A percentile compares a stretch with the other conserved stretches of the same genome.
Evolutionary conservation across 768 basidiomycete species (phyloP).

Genomic region (Podaxis rugospora): DNA sequence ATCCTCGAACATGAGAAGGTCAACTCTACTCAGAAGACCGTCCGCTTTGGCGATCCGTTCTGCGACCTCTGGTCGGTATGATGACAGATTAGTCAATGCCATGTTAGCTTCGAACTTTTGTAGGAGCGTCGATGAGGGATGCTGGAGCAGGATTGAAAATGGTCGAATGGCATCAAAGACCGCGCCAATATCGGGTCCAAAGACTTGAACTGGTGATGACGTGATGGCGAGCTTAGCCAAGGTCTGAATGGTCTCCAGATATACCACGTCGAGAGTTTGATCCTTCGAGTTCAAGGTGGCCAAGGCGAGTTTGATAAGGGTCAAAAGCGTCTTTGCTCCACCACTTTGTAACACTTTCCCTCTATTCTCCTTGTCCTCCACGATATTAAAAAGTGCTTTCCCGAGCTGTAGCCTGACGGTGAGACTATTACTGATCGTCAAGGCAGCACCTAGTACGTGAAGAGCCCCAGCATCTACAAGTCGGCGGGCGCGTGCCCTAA

Average conservation of each 20-base stretch:
- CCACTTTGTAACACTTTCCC: conserved; percentile 75
- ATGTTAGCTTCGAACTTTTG: conserved; percentile 92
- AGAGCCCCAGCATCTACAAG: conserved; percentile 62
- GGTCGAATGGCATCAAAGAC: conserved; percentile 84
- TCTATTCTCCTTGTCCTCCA: conserved; percentile 75
- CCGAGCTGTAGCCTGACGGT: conserved; percentile 57
- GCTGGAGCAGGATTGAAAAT: conserved; percentile 66
- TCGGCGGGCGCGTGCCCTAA: conserved; percentile 53
- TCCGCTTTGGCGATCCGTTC: conserved; percentile 60
- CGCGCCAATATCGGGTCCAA: conserved; percentile 77
- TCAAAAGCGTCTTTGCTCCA: conserved; percentile 62
- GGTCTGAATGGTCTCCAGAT: conserved; percentile 69
- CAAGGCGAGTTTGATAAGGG: conserved; percentile 48
- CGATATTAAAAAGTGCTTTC: conserved; percentile 61
- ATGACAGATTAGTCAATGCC: conserved; percentile 94
- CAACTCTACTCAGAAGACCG: conserved; percentile 60
- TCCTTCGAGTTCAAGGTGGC: conserved; percentile 26
- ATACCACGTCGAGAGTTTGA: conserved; percentile 29
- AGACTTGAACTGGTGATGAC: conserved; percentile 83
- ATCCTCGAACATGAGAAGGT: conserved; percentile 77
- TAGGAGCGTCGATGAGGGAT: conserved; percentile 63
- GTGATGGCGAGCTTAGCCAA: conserved; percentile 93
- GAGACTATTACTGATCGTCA: conserved; percentile 56
- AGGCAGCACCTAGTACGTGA: conserved; percentile 53
- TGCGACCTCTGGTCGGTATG: conserved; percentile 62